Conservation (phyloP, 2,329 filamentous ascomycete genomes). For the Phaeoacremonium minimum region DNA sequence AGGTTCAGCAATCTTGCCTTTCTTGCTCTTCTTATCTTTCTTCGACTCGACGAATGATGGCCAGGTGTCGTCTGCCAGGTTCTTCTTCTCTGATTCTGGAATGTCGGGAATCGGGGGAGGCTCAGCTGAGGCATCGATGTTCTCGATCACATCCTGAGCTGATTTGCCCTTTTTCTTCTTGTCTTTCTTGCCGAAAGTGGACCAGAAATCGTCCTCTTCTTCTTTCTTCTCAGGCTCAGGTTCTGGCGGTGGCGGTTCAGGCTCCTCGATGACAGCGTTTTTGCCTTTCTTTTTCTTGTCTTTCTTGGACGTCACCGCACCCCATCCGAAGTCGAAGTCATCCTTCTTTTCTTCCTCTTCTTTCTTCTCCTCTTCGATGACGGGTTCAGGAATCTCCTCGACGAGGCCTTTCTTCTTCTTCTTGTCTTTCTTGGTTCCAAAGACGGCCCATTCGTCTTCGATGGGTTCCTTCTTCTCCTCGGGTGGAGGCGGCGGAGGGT, state of each 20-base stretch:
- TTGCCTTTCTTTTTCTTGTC: slow-evolving; percentile 22
- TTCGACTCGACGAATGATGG: slow-evolving; percentile 1
- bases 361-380: slow-evolving; percentile 5
- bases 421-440: slow-evolving; percentile 26
- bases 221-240: slow-evolving; percentile 6
- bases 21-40: slow-evolving; percentile 6
- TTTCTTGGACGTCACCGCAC: slow-evolving; percentile 12
- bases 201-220: slow-evolving; percentile 19
- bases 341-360: slow-evolving; percentile 16
- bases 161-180: slow-evolving; percentile 16
- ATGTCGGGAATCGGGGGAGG: slow-evolving; percentile 19
- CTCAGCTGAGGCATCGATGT: slow-evolving; percentile 7
- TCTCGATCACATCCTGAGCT: background rate
- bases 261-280: slow-evolving; percentile 9
- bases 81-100: slow-evolving; percentile 8
- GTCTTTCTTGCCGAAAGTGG: slow-evolving; percentile 15
- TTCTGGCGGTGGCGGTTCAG: slow-evolving; percentile 10
- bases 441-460: slow-evolving; percentile 36
- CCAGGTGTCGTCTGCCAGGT: slow-evolving; percentile 6
- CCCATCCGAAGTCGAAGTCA: slow-evolving; percentile 23
- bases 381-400: slow-evolving; percentile 8
- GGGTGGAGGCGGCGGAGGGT: slow-evolving; percentile 29
- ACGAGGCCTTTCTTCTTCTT: slow-evolving; percentile 28
- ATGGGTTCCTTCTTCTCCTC: slow-evolving; percentile 21
- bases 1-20: slow-evolving; percentile 7